A percentile compares a stretch with the other conserved stretches of the same genome.
phyloP scores from a whole-genome alignment of 2,329 filamentous ascomycete species.

The Stemphylium vesicarium region DNA sequence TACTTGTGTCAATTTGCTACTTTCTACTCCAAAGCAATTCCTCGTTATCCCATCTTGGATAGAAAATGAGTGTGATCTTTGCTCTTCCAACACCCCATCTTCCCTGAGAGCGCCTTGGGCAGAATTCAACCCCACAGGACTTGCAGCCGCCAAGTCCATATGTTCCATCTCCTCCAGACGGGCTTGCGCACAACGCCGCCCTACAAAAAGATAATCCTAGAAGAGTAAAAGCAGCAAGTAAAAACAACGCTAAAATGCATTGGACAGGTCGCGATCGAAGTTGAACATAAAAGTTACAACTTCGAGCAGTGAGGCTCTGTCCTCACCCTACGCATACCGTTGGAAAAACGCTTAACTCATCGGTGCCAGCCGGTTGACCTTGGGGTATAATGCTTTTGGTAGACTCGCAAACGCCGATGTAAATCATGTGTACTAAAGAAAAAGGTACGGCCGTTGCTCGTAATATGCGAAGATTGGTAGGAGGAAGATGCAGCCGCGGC shows the following conservation, averaged over 20 bases:
- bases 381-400: conserved; percentile 24
- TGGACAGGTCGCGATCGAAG: conserved; percentile 9
- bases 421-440: conserved; percentile 11
- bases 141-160: conserved; percentile 7
- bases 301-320: conserved; percentile 11
- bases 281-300: conserved; percentile 2
- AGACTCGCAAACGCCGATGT: conserved; percentile 8
- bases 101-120: neutral
- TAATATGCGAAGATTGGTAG: neutral
- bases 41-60: neutral
- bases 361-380: conserved; percentile 26
- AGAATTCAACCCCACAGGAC: neutral
- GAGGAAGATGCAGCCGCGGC: neutral
- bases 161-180: neutral
- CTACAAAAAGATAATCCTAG: neutral
- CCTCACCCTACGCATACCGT: conserved; percentile 12
- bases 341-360: conserved; percentile 14
- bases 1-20: conserved; percentile 9
- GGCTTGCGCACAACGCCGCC: conserved; percentile 1
- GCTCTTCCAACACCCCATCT: neutral
- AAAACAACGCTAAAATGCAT: conserved; percentile 7
- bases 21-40: conserved; percentile 5
- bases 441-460: conserved; percentile 7
- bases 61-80: neutral
- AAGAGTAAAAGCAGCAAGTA: neutral